Evolutionary conservation across 169 alveolate species (phyloP).

Genomic region (Sarcocystis neurona): DNA sequence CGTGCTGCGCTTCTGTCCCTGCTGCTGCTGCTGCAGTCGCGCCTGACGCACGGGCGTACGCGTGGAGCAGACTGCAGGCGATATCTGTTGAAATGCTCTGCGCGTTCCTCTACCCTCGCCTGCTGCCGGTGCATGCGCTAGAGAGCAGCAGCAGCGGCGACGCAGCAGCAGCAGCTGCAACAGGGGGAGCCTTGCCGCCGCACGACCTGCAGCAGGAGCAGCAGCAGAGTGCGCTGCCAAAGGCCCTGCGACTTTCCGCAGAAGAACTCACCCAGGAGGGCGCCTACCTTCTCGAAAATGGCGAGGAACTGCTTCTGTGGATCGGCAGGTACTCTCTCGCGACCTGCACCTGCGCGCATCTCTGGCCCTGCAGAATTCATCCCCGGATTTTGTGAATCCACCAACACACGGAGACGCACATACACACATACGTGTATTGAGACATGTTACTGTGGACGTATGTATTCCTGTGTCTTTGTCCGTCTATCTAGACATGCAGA

Average conservation of each 20-base stretch:
- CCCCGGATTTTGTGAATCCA: not conserved
- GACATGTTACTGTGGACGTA: not conserved
- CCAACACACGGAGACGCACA: not conserved
- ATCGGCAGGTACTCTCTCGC: slow-evolving; percentile 77
- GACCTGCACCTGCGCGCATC: not conserved
- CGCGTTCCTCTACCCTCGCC: slow-evolving; percentile 34
- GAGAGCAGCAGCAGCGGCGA: no score
- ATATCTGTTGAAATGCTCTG: slow-evolving; percentile 4
- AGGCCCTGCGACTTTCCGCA: slow-evolving; percentile 77
- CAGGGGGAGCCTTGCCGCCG: not conserved
- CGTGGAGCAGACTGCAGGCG: slow-evolving; percentile 28
- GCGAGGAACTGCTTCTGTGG: slow-evolving; percentile 87
- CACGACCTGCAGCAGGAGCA: slow-evolving; percentile 30
- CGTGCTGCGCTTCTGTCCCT: not conserved
- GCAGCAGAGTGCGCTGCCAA: slow-evolving; percentile 73
- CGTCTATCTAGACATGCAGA: no score
- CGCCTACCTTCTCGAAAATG: slow-evolving; percentile 86
- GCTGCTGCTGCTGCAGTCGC: slow-evolving; percentile 15
- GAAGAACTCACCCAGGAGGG: slow-evolving; percentile 83
- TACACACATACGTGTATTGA: not conserved
- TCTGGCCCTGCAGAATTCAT: not conserved
- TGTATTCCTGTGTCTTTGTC: not conserved
- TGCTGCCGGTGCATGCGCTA: slow-evolving; percentile 21
- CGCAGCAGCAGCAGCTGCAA: no score
- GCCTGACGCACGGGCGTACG: slow-evolving; percentile 45